Percentiles rank a stretch among this genome's conserved stretches.
Conservation (phyloP, 139 green algal genomes). For the Chlamydomonas sp. region DNA sequence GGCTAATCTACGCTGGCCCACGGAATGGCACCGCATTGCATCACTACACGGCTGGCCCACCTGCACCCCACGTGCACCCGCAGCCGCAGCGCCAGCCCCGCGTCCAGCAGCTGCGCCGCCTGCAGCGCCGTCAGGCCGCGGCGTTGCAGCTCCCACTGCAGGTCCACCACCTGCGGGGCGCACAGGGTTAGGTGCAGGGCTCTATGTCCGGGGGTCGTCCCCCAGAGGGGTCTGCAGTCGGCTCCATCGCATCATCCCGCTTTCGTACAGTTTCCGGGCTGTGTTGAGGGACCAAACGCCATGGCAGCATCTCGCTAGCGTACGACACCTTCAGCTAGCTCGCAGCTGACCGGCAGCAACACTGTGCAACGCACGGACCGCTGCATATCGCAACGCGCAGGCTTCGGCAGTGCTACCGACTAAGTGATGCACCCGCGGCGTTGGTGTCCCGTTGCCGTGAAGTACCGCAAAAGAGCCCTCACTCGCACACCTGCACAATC, state of each 20-base stretch:
- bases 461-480: background rate
- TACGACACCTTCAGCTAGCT: background rate
- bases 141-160: slow-evolving; percentile 41
- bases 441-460: background rate
- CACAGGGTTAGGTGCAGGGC: no score
- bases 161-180: slow-evolving; percentile 49
- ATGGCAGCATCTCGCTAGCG: no score
- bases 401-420: no score
- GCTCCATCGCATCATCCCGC: background rate
- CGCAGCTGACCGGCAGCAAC: background rate
- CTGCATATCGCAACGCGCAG: no score
- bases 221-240: background rate
- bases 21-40: background rate
- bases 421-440: background rate
- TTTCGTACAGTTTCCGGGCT: no score
- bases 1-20: no score
- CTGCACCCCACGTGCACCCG: slow-evolving; percentile 42
- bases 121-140: slow-evolving; percentile 27
- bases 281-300: background rate
- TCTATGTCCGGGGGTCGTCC: background rate
- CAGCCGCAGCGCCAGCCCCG: slow-evolving; percentile 42
- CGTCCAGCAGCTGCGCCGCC: slow-evolving; percentile 44
- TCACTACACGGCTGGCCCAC: background rate
- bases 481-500: slow-evolving; percentile 37
- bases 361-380: no score